phyloP scores from a whole-genome alignment of 1,139 yeast species.

The Pichia sp. region DNA sequence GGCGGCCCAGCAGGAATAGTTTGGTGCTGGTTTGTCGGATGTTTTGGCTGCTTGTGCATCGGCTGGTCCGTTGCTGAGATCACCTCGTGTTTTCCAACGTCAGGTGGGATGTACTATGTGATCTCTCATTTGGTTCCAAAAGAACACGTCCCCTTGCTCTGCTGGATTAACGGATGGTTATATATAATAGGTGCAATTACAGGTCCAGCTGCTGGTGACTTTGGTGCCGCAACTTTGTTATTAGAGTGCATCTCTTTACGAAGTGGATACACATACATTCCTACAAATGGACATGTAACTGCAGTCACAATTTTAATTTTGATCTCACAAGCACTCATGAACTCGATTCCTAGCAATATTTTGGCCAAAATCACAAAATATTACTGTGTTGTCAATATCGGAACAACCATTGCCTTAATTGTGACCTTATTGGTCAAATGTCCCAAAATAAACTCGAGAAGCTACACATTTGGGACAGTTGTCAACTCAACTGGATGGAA shows the following conservation, averaged over 20 bases:
- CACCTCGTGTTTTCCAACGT: constrained; percentile 67
- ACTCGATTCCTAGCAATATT: constrained; percentile 40
- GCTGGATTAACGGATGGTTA: constrained; percentile 46
- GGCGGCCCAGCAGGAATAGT: constrained; percentile 57
- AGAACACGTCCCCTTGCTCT: constrained; percentile 31
- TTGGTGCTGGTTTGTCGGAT: constrained; percentile 70
- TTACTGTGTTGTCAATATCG: constrained; percentile 41
- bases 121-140: constrained; percentile 34
- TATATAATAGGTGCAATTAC: constrained; percentile 42
- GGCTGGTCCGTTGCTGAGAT: constrained; percentile 64
- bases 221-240: constrained; percentile 38
- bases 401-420: constrained; percentile 37
- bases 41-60: constrained; percentile 51
- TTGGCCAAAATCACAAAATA: constrained; percentile 39
- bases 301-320: constrained; percentile 42
- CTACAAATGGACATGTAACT: constrained; percentile 39
- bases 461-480: constrained; percentile 28
- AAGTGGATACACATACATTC: constrained; percentile 36
- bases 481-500: constrained; percentile 34
- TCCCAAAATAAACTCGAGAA: constrained; percentile 31
- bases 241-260: constrained; percentile 41
- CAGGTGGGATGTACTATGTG: constrained; percentile 62
- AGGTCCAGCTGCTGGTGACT: constrained; percentile 37
- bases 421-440: constrained; percentile 33
- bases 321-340: constrained; percentile 38